Evolutionary conservation across 768 basidiomycete genomes (phyloP), one percentile per base, ranked within the genome.

Genomic region (Termitomyces sp.): DNA sequence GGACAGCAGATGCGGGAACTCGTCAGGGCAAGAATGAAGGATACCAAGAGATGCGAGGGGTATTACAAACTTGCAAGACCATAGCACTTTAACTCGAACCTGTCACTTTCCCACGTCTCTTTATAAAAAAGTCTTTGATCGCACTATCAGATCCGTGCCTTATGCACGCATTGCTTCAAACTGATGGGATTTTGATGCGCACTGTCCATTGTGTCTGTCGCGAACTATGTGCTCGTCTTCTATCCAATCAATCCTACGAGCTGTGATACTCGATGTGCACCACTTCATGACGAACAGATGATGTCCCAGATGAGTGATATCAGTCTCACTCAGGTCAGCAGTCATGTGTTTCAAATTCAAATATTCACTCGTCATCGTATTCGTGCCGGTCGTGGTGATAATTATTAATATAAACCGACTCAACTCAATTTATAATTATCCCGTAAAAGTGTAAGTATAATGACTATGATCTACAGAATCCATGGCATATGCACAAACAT

Each of bases 41-140:
- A 53, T 47, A 50, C 43, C 33, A 60, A 44, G 31, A 51, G 55
- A 50, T 58, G 44, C n/a, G 47, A 56, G 46, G 60, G 55, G 54
- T 61, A 66, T 64, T 64, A 66, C 63, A 66, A 66, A 64, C 59
- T 57, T 60, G 51, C 59, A 56, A 63, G 60, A 61, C 60, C 58
- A 58, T 61, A 61, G 46, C 46, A 59, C 58, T 61, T 61, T 57
- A 59, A 59, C 62, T 58, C 43, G 50, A 56, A 51, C 50, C 50
- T 63, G 53, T 57, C 42, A 62, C 60, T 66, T 66, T 66, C 65
- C 63, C 65, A 66, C 65, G 62, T 64, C 62, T 60, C 61, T 62
- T 58, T 58, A 62, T 58, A 60, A 62, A 63, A 65, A 64, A 62
- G 60, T 65, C 61, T 62, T 50, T 54, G 51, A 55, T 58, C 48